Evolutionary conservation across 495 filamentous ascomycete genomes (phyloP).

Genomic region (Penicillium robsamsonii): DNA sequence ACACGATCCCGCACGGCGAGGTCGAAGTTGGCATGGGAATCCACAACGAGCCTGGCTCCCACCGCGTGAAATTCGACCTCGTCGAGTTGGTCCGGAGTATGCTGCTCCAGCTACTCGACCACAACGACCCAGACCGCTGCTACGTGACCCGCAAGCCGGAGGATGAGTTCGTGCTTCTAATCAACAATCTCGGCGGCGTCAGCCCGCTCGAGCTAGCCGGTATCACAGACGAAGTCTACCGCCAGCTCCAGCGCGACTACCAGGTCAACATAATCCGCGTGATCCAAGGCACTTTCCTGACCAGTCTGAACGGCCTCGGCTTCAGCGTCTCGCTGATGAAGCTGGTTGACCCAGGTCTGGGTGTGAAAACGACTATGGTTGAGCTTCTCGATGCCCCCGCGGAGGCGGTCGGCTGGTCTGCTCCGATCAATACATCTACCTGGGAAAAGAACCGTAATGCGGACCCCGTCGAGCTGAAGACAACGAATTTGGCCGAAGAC

Average conservation of each 20-base stretch:
- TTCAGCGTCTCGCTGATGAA: slow-evolving; percentile 88
- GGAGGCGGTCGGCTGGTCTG: slow-evolving; percentile 82
- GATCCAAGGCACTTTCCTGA: slow-evolving; percentile 63
- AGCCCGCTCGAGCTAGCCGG: slow-evolving; percentile 86
- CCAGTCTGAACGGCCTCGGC: slow-evolving; percentile 86
- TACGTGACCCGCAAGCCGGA: slow-evolving; percentile 65
- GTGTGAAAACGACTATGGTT: slow-evolving; percentile 69
- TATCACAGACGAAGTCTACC: slow-evolving; percentile 82
- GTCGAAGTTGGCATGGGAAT: slow-evolving; percentile 98
- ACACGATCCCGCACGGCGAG: slow-evolving; percentile 62
- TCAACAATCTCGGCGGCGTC: slow-evolving; percentile 95
- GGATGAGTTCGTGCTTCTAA: slow-evolving; percentile 69
- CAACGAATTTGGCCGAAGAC: slow-evolving; percentile 53
- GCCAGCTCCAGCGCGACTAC: slow-evolving; percentile 67
- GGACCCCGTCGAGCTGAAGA: slow-evolving; percentile 45
- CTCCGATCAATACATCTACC: slow-evolving; percentile 59
- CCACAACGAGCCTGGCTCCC: slow-evolving; percentile 91
- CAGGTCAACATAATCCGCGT: slow-evolving; percentile 68
- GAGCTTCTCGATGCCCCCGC: slow-evolving; percentile 82
- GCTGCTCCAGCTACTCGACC: slow-evolving; percentile 77
- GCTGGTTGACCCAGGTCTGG: slow-evolving; percentile 78
- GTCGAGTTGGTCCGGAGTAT: slow-evolving; percentile 72
- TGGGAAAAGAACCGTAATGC: slow-evolving; percentile 48
- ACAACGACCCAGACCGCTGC: slow-evolving; percentile 72
- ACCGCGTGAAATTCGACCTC: slow-evolving; percentile 63